Base-by-base conservation (phyloP, 2,329 filamentous ascomycete species). In the Aspergillus fumigatiaffinis region DNA sequence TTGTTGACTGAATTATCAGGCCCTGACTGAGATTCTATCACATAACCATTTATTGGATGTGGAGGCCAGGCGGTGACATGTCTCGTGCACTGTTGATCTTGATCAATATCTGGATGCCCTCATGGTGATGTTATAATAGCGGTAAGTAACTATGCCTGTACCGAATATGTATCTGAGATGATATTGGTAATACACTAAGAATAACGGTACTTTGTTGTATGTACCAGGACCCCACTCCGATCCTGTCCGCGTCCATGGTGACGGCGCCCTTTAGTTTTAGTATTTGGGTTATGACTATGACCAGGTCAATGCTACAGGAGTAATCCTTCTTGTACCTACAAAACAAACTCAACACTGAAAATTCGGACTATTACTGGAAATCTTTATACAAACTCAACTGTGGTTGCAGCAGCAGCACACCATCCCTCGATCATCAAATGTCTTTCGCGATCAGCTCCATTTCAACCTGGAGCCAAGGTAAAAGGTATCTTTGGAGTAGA, bases 171-270 rank as follows among this genome's bases (percentile, higher is more conserved):
- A 47, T 25, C 23, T 21, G 21, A 25, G 21, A 9, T 10, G 2
- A 17, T 9, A 10, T 21, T 20, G 17, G n/a, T 20, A 46, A 44
- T 21, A 44, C n/a, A 6, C n/a, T 12, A 44, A 20, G 38, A 44
- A 21, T 20, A 44, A 14, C 20, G 21, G 42, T 23, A 20, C 42
- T 10, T 46, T 46, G n/a, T 21, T 3, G 20, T 23, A 46, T 7
- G 17, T 46, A 10, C 8, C 42, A 23, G 42, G 28, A 51, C 49
- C 55, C 59, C 60, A 59, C 61, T 62, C 59, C 55, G 54, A 55
- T 52, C 52, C 41, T 52, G 57, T 54, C 60, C 61, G 56, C 55
- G 57, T 35, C 62, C 63, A 64, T 60, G 59, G 62, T 54, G 60
- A 63, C 62, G 63, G 62, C 54, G 58, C 55, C 57, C 52, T 47